These are phyloP conservation scores for Hanseniaspora guilliermondii DNA, from an alignment of 805 yeast species.

Conservation along the genomic window DNA sequence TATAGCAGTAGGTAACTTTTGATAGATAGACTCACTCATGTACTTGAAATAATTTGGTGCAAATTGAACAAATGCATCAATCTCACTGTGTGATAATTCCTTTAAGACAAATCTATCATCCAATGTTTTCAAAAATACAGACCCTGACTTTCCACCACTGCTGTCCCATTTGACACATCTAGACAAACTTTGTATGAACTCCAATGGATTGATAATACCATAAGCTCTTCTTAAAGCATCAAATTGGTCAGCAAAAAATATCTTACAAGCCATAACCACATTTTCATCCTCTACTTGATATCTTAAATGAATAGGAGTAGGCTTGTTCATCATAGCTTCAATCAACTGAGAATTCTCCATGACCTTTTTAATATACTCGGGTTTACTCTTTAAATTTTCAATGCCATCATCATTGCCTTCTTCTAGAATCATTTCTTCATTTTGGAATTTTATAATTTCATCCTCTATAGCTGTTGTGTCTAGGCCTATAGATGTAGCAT, in stretches of 20 bases:
- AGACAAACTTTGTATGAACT: conserved; percentile 74
- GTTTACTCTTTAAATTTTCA: background rate
- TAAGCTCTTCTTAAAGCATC: conserved; percentile 84
- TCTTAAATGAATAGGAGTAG: conserved; percentile 78
- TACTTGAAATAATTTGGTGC: conserved; percentile 95
- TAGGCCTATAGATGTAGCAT: conserved; percentile 15
- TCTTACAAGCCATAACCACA: conserved; percentile 77
- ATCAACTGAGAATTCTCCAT: conserved; percentile 26
- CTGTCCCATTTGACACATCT: conserved; percentile 94
- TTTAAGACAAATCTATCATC: conserved; percentile 85
- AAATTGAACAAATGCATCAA: conserved; percentile 86
- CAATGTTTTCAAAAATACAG: conserved; percentile 80
- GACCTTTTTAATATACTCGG: conserved; percentile 4
- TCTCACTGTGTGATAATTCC: conserved; percentile 74
- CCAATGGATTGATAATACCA: conserved; percentile 36
- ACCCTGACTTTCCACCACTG: conserved; percentile 92
- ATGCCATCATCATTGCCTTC: conserved; percentile 23
- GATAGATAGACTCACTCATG: conserved; percentile 88
- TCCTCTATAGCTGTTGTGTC: background rate
- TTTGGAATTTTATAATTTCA: background rate
- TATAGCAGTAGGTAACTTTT: conserved; percentile 84
- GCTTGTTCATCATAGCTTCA: conserved; percentile 63
- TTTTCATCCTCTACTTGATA: conserved; percentile 83
- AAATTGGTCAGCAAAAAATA: conserved; percentile 91
- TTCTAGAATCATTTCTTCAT: conserved; percentile 8